Evolutionary conservation across 208 protist genomes (phyloP).

Genomic region (Tritrichomonas musculus): DNA sequence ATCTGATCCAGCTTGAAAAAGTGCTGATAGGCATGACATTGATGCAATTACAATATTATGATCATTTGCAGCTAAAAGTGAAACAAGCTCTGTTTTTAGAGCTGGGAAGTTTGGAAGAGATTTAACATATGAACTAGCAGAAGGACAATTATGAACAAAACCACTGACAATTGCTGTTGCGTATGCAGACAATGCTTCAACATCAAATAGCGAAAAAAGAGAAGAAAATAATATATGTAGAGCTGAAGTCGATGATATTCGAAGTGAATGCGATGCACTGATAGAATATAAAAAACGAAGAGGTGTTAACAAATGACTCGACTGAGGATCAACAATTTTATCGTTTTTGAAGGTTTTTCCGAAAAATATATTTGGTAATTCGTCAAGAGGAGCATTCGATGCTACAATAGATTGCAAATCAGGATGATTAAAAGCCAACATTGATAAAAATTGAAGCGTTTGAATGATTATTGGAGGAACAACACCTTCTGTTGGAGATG

Average conservation of each 20-base stretch:
- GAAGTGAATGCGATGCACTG: not conserved
- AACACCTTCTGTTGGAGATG: not conserved
- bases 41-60: not conserved
- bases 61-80: not conserved
- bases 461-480: not conserved
- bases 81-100: not conserved
- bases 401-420: not conserved
- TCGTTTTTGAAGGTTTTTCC: not conserved
- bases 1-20: not conserved
- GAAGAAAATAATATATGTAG: not conserved
- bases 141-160: not conserved
- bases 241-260: not conserved
- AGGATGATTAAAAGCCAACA: not conserved
- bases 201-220: not conserved
- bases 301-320: not conserved
- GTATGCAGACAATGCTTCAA: not conserved
- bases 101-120: not conserved
- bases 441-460: constrained; percentile 17
- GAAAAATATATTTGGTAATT: not conserved
- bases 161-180: not conserved
- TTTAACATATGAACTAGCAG: not conserved
- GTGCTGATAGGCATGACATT: not conserved
- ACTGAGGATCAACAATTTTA: constrained; percentile 1
- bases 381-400: not conserved
- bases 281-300: not conserved